These are phyloP conservation scores for Glycine soja DNA, from an alignment of 306 rosid genomes.

Conservation along the genomic window DNA sequence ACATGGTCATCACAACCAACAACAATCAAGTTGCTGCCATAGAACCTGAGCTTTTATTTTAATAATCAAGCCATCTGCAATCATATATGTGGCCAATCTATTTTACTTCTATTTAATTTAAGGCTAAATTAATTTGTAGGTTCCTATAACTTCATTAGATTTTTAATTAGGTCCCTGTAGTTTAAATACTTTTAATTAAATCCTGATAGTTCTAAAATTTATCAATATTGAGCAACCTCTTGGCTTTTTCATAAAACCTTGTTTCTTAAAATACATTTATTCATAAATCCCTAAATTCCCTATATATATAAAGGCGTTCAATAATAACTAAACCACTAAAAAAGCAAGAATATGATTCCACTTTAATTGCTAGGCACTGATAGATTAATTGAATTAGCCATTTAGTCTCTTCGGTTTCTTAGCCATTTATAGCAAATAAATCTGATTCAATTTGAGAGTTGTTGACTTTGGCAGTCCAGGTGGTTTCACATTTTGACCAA, in stretches of 20 bases:
- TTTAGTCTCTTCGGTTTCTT: no score
- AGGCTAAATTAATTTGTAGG: neutral
- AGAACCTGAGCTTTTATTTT: no score
- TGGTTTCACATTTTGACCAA: neutral
- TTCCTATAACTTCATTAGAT: no score
- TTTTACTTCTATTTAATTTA: conserved; percentile 1
- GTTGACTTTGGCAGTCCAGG: neutral
- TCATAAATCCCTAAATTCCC: neutral
- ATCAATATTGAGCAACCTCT: conserved; percentile 1
- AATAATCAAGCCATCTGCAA: neutral
- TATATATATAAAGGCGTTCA: neutral
- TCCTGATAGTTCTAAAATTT: neutral
- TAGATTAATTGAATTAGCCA: no score
- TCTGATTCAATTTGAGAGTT: neutral
- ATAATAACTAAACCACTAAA: no score
- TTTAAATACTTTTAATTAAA: neutral
- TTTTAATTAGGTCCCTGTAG: no score
- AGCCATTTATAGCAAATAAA: neutral
- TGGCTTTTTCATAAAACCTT: neutral
- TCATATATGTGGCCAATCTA: conserved; percentile 9
- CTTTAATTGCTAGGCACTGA: no score
- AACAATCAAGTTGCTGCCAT: no score
- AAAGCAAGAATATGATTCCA: no score
- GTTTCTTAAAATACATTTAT: neutral
- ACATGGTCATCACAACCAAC: conserved; percentile 13